Evolutionary conservation across 2,329 filamentous ascomycete species (phyloP).

Genomic region (Aspergillus transmontanensis): DNA sequence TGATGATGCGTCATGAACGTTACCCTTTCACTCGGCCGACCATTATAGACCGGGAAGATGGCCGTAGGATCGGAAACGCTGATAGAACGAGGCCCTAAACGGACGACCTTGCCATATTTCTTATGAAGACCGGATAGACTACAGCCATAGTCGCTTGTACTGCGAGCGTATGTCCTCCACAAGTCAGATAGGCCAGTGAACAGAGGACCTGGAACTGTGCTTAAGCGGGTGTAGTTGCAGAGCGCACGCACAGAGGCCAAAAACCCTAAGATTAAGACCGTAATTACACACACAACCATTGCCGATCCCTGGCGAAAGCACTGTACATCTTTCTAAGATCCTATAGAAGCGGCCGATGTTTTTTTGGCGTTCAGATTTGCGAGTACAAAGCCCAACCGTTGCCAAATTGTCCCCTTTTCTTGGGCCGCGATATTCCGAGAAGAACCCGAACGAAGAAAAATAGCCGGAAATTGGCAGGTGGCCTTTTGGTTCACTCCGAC

Average conservation of each 20-base stretch:
- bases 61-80: slow-evolving; percentile 18
- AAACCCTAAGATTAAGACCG: not conserved
- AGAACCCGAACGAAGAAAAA: slow-evolving; percentile 19
- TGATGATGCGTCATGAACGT: not conserved
- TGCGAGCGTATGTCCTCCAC: slow-evolving; percentile 15
- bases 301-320: not conserved
- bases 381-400: not conserved
- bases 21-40: slow-evolving; percentile 2
- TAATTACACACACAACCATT: slow-evolving; percentile 17
- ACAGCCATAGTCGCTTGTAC: slow-evolving; percentile 6
- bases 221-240: slow-evolving; percentile 18
- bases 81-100: slow-evolving; percentile 17
- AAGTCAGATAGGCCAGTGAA: slow-evolving; percentile 11
- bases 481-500: not conserved
- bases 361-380: not conserved
- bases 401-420: slow-evolving; percentile 3
- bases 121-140: slow-evolving; percentile 15
- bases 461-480: slow-evolving; percentile 12
- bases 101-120: slow-evolving; percentile 20
- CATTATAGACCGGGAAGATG: slow-evolving; percentile 6
- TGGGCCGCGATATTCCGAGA: slow-evolving; percentile 20
- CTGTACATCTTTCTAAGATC: not conserved
- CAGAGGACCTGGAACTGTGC: slow-evolving; percentile 19
- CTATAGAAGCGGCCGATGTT: not conserved
- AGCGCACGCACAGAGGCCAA: slow-evolving; percentile 12